phyloP scores from a whole-genome alignment of 352 stramenopile species.

The Phytophthora nicotianae region DNA sequence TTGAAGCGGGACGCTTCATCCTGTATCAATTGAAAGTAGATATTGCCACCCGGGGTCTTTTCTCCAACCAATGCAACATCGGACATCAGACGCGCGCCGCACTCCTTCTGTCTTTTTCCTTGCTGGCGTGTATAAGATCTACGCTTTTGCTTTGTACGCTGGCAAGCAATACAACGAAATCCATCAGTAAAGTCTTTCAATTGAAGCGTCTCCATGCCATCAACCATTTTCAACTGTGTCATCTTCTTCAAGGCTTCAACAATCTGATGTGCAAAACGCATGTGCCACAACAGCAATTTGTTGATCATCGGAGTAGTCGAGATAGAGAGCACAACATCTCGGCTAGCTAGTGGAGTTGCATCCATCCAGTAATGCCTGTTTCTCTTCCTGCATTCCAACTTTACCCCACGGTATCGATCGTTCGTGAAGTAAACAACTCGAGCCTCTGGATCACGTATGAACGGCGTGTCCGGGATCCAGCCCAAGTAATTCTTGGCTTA shows the following conservation, averaged over 20 bases:
- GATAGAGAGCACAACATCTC: too few species aligned
- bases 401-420: not conserved
- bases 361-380: not conserved
- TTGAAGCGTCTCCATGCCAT: not conserved
- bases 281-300: not conserved
- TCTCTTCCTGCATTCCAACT: not conserved
- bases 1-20: slow-evolving; percentile 4
- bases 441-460: not conserved
- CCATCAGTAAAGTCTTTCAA: not conserved
- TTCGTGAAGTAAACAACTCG: not conserved
- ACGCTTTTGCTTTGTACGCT: slow-evolving; percentile 3
- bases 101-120: slow-evolving; percentile 1
- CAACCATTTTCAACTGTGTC: not conserved
- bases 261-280: not conserved
- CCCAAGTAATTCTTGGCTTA: not conserved
- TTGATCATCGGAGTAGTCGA: not conserved
- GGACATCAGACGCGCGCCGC: slow-evolving; percentile 1
- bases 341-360: too few species aligned
- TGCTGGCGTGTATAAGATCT: not conserved
- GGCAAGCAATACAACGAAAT: slow-evolving; percentile 8
- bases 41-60: slow-evolving; percentile 1
- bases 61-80: not conserved
- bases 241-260: not conserved
- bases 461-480: not conserved
- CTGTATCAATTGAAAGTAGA: slow-evolving; percentile 1